A percentile compares a stretch with the other conserved stretches of the same genome.
Evolutionary conservation across 352 stramenopile genomes (phyloP).

Genomic region (Globisporangium cylindrosporum): DNA sequence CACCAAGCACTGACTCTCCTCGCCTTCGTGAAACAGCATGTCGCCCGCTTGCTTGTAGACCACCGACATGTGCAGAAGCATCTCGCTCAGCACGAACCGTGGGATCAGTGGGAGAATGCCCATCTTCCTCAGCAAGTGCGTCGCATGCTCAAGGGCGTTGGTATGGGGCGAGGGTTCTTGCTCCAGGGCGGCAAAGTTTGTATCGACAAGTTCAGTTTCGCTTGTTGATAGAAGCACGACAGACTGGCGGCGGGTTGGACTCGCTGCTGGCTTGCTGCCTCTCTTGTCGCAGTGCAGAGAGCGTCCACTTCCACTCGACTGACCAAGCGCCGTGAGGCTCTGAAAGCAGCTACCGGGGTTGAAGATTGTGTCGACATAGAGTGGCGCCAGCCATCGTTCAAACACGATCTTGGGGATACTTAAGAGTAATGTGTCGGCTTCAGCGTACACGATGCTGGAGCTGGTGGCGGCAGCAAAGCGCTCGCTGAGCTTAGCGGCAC

Average conservation of each 20-base stretch:
- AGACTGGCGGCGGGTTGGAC: neutral
- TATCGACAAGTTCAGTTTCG: neutral
- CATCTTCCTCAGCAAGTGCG: slow-evolving; percentile 39
- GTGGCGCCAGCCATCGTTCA: slow-evolving; percentile 42
- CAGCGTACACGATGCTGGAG: slow-evolving; percentile 21
- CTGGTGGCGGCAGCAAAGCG: neutral
- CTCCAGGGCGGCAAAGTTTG: neutral
- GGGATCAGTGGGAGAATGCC: slow-evolving; percentile 35
- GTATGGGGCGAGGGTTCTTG: slow-evolving; percentile 1
- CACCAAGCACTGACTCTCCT: slow-evolving; percentile 31
- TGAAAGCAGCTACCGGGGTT: slow-evolving; percentile 41
- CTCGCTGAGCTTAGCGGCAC: slow-evolving; percentile 28
- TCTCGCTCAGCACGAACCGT: slow-evolving; percentile 36
- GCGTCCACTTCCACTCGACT: neutral
- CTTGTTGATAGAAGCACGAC: neutral
- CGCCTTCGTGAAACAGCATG: slow-evolving; percentile 53
- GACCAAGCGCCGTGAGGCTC: slow-evolving; percentile 11
- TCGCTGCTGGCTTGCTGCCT: neutral
- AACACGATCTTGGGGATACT: slow-evolving; percentile 32
- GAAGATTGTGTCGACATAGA: slow-evolving; percentile 31
- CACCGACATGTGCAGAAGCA: slow-evolving; percentile 32
- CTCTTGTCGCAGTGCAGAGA: neutral
- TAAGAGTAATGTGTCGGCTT: slow-evolving; percentile 37
- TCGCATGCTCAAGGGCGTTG: slow-evolving; percentile 24
- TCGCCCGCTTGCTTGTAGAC: slow-evolving; percentile 41